These are phyloP conservation scores for Tricholoma furcatifolium DNA, from an alignment of 768 basidiomycete genomes.

Conservation along the genomic window DNA sequence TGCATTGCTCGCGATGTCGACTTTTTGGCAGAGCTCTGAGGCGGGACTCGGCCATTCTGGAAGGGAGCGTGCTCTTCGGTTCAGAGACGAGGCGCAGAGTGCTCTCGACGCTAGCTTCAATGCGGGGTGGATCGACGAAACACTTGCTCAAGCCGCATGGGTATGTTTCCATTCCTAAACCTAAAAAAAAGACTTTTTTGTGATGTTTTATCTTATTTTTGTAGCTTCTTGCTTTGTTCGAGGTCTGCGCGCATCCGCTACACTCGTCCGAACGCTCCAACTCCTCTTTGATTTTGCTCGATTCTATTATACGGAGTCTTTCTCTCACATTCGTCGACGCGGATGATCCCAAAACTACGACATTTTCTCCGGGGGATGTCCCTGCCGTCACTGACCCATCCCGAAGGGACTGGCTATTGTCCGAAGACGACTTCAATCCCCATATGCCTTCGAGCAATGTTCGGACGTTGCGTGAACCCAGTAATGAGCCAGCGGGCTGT, in stretches of 20 bases:
- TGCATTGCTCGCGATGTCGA: conserved; percentile 62
- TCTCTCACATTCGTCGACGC: conserved; percentile 59
- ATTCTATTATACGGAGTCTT: conserved; percentile 64
- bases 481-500: conserved; percentile 31
- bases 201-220: not conserved
- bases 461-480: not conserved
- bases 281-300: conserved; percentile 61
- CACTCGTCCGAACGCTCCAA: conserved; percentile 52
- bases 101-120: conserved; percentile 71
- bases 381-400: conserved; percentile 36
- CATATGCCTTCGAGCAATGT: conserved; percentile 7
- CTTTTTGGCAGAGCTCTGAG: conserved; percentile 70
- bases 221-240: conserved; percentile 70
- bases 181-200: not conserved
- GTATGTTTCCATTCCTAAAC: conserved; percentile 34
- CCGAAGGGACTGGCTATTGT: conserved; percentile 20
- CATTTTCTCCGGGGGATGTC: conserved; percentile 49
- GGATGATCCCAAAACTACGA: conserved; percentile 48
- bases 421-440: conserved; percentile 18
- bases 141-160: conserved; percentile 75
- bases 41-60: conserved; percentile 48
- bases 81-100: conserved; percentile 68
- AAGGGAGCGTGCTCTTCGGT: conserved; percentile 53
- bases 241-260: conserved; percentile 66
- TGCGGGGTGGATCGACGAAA: conserved; percentile 71